Conservation (phyloP, 352 stramenopile species). For the Phytophthora citricola region DNA sequence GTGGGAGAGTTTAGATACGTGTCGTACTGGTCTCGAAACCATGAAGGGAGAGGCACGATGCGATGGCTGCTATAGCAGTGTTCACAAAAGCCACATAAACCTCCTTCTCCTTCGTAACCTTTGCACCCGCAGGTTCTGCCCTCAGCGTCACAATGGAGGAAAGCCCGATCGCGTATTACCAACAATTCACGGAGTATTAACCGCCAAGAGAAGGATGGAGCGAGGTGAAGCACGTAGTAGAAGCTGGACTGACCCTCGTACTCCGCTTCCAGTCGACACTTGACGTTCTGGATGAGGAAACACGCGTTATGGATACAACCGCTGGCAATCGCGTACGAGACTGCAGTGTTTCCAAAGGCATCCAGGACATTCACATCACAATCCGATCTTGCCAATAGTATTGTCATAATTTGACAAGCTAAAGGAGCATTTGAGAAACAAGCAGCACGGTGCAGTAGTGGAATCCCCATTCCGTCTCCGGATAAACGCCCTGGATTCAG, state of each 20-base stretch:
- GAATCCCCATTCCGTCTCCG: constrained; percentile 53
- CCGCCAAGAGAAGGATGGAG: constrained; percentile 57
- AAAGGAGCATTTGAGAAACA: constrained; percentile 41
- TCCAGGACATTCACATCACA: constrained; percentile 63
- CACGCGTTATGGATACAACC: constrained; percentile 46
- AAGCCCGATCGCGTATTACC: constrained; percentile 41
- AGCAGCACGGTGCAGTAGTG: constrained; percentile 60
- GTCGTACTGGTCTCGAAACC: constrained; percentile 78
- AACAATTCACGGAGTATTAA: constrained; percentile 42
- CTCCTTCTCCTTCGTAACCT: constrained; percentile 47
- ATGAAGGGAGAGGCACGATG: constrained; percentile 61
- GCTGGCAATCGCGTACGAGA: constrained; percentile 51
- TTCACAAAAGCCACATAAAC: constrained; percentile 55
- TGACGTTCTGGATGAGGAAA: constrained; percentile 41
- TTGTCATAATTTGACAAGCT: constrained; percentile 31
- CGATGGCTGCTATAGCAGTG: constrained; percentile 41
- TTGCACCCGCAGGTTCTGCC: constrained; percentile 63
- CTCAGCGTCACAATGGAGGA: constrained; percentile 55
- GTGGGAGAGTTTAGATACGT: constrained; percentile 41
- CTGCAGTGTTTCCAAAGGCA: constrained; percentile 51
- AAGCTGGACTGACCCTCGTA: constrained; percentile 71
- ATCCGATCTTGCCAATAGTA: constrained; percentile 29
- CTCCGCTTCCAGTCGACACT: constrained; percentile 51
- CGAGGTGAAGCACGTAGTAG: constrained; percentile 67
- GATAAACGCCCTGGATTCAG: constrained; percentile 48